These are phyloP conservation scores for Epichloe aotearoae DNA, from an alignment of 2,329 filamentous ascomycete genomes.

Conservation along the genomic window DNA sequence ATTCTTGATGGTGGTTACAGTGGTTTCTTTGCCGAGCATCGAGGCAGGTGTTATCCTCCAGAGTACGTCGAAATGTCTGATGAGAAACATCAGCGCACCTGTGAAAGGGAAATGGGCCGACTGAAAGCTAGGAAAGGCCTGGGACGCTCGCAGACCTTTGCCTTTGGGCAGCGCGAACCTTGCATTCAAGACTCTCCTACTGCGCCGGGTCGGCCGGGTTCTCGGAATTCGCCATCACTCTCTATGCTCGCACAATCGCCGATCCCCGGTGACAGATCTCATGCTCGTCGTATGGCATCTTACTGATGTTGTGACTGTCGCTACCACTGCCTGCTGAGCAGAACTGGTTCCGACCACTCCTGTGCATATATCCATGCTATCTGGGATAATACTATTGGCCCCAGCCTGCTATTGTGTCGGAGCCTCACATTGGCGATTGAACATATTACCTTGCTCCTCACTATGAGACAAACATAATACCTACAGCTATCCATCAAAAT, in stretches of 20 bases:
- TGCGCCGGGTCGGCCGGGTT: conserved; percentile 30
- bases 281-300: conserved; percentile 49
- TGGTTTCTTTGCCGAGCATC: conserved; percentile 72
- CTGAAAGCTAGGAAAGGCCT: conserved; percentile 83
- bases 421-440: conserved; percentile 1
- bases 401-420: conserved; percentile 1
- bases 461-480: background rate
- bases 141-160: conserved; percentile 81
- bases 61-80: conserved; percentile 96
- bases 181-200: conserved; percentile 47
- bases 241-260: conserved; percentile 33
- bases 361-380: conserved; percentile 13
- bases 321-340: conserved; percentile 16
- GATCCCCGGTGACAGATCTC: conserved; percentile 34
- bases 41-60: conserved; percentile 74
- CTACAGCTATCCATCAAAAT: background rate
- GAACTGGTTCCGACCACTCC: conserved; percentile 8
- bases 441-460: background rate
- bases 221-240: conserved; percentile 23
- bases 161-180: conserved; percentile 66
- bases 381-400: background rate
- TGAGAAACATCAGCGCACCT: conserved; percentile 81
- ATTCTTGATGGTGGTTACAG: conserved; percentile 96
- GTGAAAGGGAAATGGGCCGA: conserved; percentile 87
- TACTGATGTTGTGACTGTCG: conserved; percentile 31